Evolutionary conservation across 1,284 basidiomycete genomes (phyloP).

Genomic region (Vanrija humicola): DNA sequence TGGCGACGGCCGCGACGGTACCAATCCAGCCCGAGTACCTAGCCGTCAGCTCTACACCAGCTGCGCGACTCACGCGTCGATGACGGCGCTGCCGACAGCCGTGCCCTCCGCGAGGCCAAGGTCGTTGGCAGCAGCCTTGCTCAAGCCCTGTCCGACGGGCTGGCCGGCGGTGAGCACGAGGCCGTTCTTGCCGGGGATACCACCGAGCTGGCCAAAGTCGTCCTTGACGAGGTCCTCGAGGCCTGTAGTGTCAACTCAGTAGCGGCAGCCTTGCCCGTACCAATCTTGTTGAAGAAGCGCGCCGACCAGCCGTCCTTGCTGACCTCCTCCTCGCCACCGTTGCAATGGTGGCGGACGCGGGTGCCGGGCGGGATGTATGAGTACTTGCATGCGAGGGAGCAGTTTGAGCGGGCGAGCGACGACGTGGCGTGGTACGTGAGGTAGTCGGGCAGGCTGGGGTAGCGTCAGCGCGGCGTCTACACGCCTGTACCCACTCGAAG

Average conservation of each 20-base stretch:
- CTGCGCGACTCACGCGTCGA: conserved; percentile 70
- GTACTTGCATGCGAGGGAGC: conserved; percentile 95
- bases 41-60: not conserved
- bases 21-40: conserved; percentile 99
- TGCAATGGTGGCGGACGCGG: conserved; percentile 42
- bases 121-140: conserved; percentile 72
- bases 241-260: conserved; percentile 4
- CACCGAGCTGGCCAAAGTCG: conserved; percentile 75
- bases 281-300: conserved; percentile 81
- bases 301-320: conserved; percentile 70
- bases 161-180: conserved; percentile 83
- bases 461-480: not conserved
- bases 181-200: conserved; percentile 56
- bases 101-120: conserved; percentile 84
- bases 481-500: conserved; percentile 62
- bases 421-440: conserved; percentile 88
- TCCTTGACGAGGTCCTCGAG: conserved; percentile 52
- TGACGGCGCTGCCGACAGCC: conserved; percentile 87
- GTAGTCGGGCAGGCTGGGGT: conserved; percentile 73
- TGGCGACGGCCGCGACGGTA: conserved; percentile 79
- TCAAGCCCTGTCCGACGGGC: conserved; percentile 82
- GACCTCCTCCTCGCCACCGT: conserved; percentile 40
- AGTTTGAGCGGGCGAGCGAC: conserved; percentile 74
- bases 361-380: conserved; percentile 77
- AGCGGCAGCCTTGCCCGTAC: conserved; percentile 33